These are phyloP conservation scores for Coffea canephora DNA, from an alignment of 257 asterid genomes.

Conservation along the genomic window DNA sequence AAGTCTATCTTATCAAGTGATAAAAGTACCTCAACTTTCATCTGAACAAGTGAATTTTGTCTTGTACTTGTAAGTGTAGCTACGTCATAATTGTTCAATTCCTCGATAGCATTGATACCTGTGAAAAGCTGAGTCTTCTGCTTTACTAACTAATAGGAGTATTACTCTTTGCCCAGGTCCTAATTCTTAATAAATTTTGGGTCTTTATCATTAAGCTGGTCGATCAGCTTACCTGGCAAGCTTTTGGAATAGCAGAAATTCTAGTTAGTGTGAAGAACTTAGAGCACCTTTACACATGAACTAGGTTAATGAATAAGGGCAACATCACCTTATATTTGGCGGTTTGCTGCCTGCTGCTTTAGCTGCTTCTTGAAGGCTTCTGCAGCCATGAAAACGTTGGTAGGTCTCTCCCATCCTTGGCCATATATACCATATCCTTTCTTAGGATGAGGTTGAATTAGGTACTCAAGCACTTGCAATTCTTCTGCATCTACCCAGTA, in stretches of 20 bases:
- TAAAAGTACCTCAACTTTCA: not conserved
- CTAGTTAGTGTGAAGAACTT: slow-evolving; percentile 2
- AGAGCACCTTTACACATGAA: not conserved
- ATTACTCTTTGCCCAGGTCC: slow-evolving; percentile 36
- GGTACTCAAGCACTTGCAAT: slow-evolving; percentile 44
- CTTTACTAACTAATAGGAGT: not conserved
- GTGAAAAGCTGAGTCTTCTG: not conserved
- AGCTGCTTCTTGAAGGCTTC: slow-evolving; percentile 44
- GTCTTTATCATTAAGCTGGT: slow-evolving; percentile 11
- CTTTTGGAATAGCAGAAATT: slow-evolving; percentile 21
- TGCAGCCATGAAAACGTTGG: slow-evolving; percentile 57
- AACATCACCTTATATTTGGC: slow-evolving; percentile 28
- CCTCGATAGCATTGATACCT: not conserved
- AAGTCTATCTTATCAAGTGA: not conserved
- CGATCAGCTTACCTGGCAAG: slow-evolving; percentile 28
- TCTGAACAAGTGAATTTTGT: not conserved
- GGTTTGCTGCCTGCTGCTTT: slow-evolving; percentile 6
- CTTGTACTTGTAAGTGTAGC: not conserved
- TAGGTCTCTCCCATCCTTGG: slow-evolving; percentile 71
- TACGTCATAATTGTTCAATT: not conserved
- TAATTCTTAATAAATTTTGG: slow-evolving; percentile 30
- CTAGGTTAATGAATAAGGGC: not conserved
- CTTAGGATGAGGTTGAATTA: slow-evolving; percentile 48
- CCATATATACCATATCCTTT: slow-evolving; percentile 56
- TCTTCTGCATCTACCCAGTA: slow-evolving; percentile 57